Conservation (phyloP, 192 early-diverging fungal genomes). For the Backusella sp. region DNA sequence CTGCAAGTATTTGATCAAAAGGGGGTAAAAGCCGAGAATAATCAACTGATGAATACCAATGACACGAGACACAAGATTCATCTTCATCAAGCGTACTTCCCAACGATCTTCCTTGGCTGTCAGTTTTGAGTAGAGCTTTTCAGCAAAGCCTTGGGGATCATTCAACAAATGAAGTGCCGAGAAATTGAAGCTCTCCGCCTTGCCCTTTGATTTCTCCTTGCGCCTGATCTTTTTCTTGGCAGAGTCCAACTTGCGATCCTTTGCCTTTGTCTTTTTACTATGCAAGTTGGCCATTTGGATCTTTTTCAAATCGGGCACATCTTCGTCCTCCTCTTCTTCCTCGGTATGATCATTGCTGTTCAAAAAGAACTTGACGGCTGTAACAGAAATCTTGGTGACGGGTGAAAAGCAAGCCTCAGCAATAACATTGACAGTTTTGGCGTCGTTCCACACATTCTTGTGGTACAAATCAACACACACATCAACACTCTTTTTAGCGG, state of each 20-base stretch:
- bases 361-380: constrained; percentile 94
- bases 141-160: constrained; percentile 96
- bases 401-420: constrained; percentile 94
- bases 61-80: constrained; percentile 93
- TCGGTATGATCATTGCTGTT: constrained; percentile 73
- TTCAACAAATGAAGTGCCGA: constrained; percentile 93
- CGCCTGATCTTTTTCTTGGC: constrained; percentile 70
- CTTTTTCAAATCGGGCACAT: constrained; percentile 64
- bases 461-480: constrained; percentile 97
- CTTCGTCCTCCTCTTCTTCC: constrained; percentile 69
- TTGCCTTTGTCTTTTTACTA: constrained; percentile 87
- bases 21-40: constrained; percentile 88
- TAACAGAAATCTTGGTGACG: constrained; percentile 87
- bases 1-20: constrained; percentile 91
- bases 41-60: constrained; percentile 96
- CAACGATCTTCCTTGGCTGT: constrained; percentile 79
- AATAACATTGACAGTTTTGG: constrained; percentile 98
- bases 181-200: constrained; percentile 83
- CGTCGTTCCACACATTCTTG: constrained; percentile 97
- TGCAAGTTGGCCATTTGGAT: constrained; percentile 78
- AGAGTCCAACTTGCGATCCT: constrained; percentile 73
- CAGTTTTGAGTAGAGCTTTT: constrained; percentile 90
- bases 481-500: constrained; percentile 95
- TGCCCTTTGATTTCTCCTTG: constrained; percentile 63
- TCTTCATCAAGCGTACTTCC: constrained; percentile 85